Evolutionary conservation across 1,139 yeast species (phyloP), one percentile per base, ranked within the genome.

Genomic region (Blastobotrys raffinosifermentans): DNA sequence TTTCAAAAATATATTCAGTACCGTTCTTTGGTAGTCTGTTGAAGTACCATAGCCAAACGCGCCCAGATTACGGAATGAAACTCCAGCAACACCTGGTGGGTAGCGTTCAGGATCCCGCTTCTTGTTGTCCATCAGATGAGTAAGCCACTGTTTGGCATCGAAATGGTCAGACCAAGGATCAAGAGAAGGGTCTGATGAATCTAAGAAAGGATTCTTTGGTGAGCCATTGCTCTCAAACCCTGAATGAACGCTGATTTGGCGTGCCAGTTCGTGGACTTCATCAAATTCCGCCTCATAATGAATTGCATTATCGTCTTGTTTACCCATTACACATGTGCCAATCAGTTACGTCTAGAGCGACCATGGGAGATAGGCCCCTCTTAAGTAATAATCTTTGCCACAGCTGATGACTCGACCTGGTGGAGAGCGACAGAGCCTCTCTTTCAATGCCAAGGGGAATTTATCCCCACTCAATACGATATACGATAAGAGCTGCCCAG

Each of bases 41-140:
- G 81, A 93, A 4, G 81, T 68, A 8, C 91, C 87, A 42, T 72
- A 71, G 43, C 95, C 96, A 46, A 69, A 73, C 2, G 89, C 93
- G 39, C 82, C 63, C 48, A 86, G 63, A 49, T 82, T 63, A 43
- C 73, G 71, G 68, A 79, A 86, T 3, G 81, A 72, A 26, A 86
- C 66, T 8, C 94, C 94, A 5, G 52, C 49, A 22, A 49, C 37
- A 32, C 40, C 19, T 35, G 46, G 23, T 26, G 45, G 31, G 32
- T 45, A 37, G 32, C 44, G 31, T 38, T 32, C 17, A 39, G 48
- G 21, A 41, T 45, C 34, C 42, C 53, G 7, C 38, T 18, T 31
- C 31, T 49, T 31, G 23, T 48, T 14, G 41, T 35, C 25, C 72
- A 71, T 45, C 75, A 70, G 68, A 82, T 63, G 55, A 81, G 80